These are phyloP conservation scores for Macrotyloma uniflorum DNA, from an alignment of 306 rosid species.

Conservation along the genomic window DNA sequence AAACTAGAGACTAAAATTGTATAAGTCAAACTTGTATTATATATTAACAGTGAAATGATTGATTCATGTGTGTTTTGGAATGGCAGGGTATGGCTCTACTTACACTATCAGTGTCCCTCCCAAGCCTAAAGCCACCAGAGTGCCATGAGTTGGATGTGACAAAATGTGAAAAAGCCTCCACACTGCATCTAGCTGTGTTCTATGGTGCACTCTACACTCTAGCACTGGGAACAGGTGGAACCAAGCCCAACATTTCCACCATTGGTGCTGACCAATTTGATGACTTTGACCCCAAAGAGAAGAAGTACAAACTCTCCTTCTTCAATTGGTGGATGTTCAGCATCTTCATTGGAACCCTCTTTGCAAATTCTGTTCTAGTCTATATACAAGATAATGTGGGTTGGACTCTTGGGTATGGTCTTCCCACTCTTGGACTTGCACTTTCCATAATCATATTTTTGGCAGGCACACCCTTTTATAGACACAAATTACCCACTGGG, in stretches of 20 bases:
- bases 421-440: slow-evolving; percentile 72
- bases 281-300: slow-evolving; percentile 68
- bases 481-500: slow-evolving; percentile 64
- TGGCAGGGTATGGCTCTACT: slow-evolving; percentile 41
- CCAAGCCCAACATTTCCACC: slow-evolving; percentile 86
- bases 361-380: slow-evolving; percentile 61
- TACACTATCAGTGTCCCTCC: slow-evolving; percentile 45
- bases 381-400: slow-evolving; percentile 70
- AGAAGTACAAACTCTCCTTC: slow-evolving; percentile 65
- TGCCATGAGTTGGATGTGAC: slow-evolving; percentile 23
- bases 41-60: too few species aligned
- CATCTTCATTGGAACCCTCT: slow-evolving; percentile 75
- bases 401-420: slow-evolving; percentile 72
- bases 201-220: slow-evolving; percentile 58
- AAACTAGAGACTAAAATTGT: too few species aligned
- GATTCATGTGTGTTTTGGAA: neutral
- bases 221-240: slow-evolving; percentile 75
- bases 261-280: slow-evolving; percentile 91
- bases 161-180: slow-evolving; percentile 41
- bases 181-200: slow-evolving; percentile 42
- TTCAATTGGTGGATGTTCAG: slow-evolving; percentile 91
- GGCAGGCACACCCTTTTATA: slow-evolving; percentile 59
- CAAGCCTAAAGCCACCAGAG: slow-evolving; percentile 40
- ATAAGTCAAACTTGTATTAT: too few species aligned
- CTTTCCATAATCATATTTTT: slow-evolving; percentile 56